Base-by-base conservation (phyloP, 495 filamentous ascomycete species). In the Monascus purpureus region DNA sequence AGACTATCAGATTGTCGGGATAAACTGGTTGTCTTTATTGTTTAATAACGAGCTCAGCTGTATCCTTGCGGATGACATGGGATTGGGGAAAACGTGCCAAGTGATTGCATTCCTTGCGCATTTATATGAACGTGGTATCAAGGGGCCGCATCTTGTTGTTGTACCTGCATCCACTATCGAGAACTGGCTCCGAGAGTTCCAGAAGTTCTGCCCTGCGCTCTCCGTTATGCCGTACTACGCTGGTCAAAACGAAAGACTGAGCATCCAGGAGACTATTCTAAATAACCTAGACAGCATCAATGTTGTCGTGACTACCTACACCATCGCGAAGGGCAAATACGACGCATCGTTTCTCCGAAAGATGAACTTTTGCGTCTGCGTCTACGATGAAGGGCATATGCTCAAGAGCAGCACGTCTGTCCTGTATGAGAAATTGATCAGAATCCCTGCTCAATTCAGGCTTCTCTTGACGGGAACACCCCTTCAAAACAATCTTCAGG, bases 1-100 rank as follows among this genome's bases (percentile, higher is more conserved):
- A 49, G 74, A 88, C 27, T 96, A 95, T 42, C 90, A 97, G 50
- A 50, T 96, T 25, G 83, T 93, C 16, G 90, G 90, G 13, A 67
- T 97, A 18, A 97, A 96, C 45, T 97, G 92, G 92, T 61, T 96
- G 29, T 67, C 70, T 28, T 53, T 95, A 14, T 63, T 96, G 19
- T 93, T 81, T 42, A 57, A 78, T 28, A 75, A 82, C 25, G 65
- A 75, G 14, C 59, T 88, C 34, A 84, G 80, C 35, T 80, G 86
- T 28, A 96, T 97, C 38, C 62, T 97, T 11, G 92, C 90, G 0
- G 90, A 97, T 49, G 90, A 97, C 41, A 97, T 97, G 90, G 90
- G 90, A 26, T 67, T 96, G 6, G 90, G 90, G 8, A 97, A 97
- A 62, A 97, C 90, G 0, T 93, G 85, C 42, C 87, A 96, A 46